Base-by-base conservation (phyloP, 192 early-diverging fungal genomes). In the Umbelopsis isabellina region DNA sequence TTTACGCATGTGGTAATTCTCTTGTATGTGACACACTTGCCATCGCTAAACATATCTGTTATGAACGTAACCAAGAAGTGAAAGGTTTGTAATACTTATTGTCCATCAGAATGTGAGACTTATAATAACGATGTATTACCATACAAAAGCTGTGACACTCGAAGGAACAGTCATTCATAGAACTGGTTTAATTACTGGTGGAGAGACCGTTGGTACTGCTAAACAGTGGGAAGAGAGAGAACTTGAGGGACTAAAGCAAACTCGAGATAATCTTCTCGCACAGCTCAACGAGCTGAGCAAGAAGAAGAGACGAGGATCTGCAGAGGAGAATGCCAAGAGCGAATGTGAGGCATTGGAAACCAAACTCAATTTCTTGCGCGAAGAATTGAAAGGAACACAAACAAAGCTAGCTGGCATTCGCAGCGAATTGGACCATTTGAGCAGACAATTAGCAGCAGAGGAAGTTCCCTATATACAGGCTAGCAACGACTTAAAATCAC, bases 121-220 rank as follows among this genome's bases (percentile, higher is more conserved):
- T 16, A 2, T 35, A 7, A 61, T 52, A 66, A 41, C 61, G 12
- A 55, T 69, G 15, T 75, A 35, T 27, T 30, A 20, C 22, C 6
- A 0, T 5, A 10, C 15, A 33, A n/a, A 61, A 87, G 90, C 92
- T 46, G 95, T 98, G 5, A 90, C 93, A 1, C 82, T 98, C 73
- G 97, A 98, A 73, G 97, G 97, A 33, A 92, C 91, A 1, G 86
- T 98, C 22, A 94, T 99, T 73, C 97, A 98, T 80, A 96, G 94
- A 71, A 96, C 89, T 61, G 98, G 98, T 33, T 81, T 98, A 75
- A 98, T 99, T 50, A 98, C 97, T 3, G 98, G 92, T 70, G 92
- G 92, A 4, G 77, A 84, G 44, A 70, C 87, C 1, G 67, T 78
- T 51, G 77, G 81, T 52, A 73, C 80, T 7, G 82, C 80, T 25